Conservation (phyloP, 2,329 filamentous ascomycete genomes). For the Laburnicola sp. region DNA sequence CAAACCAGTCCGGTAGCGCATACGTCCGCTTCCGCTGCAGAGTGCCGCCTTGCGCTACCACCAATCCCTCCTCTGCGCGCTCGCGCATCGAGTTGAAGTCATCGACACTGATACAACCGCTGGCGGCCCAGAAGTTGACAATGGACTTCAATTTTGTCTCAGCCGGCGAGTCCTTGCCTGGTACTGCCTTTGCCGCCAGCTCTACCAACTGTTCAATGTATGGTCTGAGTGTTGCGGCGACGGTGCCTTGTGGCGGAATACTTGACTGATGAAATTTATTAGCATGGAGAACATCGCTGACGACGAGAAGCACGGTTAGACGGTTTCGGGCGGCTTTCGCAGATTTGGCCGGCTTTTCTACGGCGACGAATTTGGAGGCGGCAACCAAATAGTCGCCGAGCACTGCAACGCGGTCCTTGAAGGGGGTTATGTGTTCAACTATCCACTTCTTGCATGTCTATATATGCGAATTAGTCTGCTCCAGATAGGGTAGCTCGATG, state of each 20-base stretch:
- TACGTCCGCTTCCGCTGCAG: conserved; percentile 61
- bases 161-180: conserved; percentile 66
- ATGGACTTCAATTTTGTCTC: conserved; percentile 61
- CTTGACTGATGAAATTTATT: conserved; percentile 22
- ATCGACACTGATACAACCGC: conserved; percentile 61
- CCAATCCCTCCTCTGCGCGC: conserved; percentile 54
- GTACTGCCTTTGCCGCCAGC: conserved; percentile 57
- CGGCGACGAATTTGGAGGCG: conserved; percentile 63
- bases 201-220: conserved; percentile 65
- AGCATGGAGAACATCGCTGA: conserved; percentile 74
- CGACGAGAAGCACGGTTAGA: conserved; percentile 74
- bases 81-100: conserved; percentile 63
- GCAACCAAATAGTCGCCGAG: conserved; percentile 76
- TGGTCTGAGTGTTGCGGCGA: conserved; percentile 52
- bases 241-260: conserved; percentile 7
- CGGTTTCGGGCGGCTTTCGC: conserved; percentile 67
- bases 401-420: conserved; percentile 65
- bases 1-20: conserved; percentile 74
- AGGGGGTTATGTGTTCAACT: conserved; percentile 69
- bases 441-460: conserved; percentile 91
- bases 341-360: conserved; percentile 19
- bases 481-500: conserved; percentile 22
- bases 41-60: conserved; percentile 32
- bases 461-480: conserved; percentile 38
- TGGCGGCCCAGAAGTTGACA: conserved; percentile 70